A percentile compares a stretch with the other conserved stretches of the same genome.
Evolutionary conservation across 1,139 yeast species (phyloP).

Genomic region (Yamadazyma epiphylla): DNA sequence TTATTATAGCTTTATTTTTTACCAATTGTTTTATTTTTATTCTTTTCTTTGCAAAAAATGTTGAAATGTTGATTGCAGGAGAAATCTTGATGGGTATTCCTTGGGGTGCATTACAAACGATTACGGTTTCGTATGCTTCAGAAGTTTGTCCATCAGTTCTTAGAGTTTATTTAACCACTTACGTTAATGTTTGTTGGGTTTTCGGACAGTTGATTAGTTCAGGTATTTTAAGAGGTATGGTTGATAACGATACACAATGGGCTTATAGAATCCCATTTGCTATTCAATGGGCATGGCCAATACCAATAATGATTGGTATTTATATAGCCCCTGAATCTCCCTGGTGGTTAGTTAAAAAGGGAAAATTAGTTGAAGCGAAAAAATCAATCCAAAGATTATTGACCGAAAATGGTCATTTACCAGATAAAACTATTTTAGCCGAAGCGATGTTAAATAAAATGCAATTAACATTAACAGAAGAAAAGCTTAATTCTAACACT

Average conservation of each 20-base stretch:
- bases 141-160: conserved; percentile 49
- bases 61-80: conserved; percentile 39
- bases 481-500: conserved; percentile 24
- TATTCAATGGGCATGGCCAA: conserved; percentile 61
- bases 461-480: conserved; percentile 43
- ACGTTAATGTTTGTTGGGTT: conserved; percentile 47
- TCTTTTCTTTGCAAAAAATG: conserved; percentile 44
- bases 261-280: conserved; percentile 42
- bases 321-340: conserved; percentile 42
- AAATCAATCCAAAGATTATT: conserved; percentile 30
- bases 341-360: conserved; percentile 40
- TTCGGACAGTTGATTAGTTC: conserved; percentile 48
- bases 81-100: conserved; percentile 46
- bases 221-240: conserved; percentile 41
- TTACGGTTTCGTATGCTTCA: conserved; percentile 48
- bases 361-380: conserved; percentile 31
- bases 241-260: conserved; percentile 19
- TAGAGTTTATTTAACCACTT: conserved; percentile 46
- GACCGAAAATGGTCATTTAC: conserved; percentile 28
- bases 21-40: conserved; percentile 43
- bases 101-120: conserved; percentile 52
- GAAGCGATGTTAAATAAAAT: conserved; percentile 39
- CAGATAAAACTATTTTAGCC: conserved; percentile 33
- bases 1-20: conserved; percentile 31
- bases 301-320: conserved; percentile 38